phyloP scores from a whole-genome alignment of 2,329 filamentous ascomycete species.

The Colletotrichum gigasporum region DNA sequence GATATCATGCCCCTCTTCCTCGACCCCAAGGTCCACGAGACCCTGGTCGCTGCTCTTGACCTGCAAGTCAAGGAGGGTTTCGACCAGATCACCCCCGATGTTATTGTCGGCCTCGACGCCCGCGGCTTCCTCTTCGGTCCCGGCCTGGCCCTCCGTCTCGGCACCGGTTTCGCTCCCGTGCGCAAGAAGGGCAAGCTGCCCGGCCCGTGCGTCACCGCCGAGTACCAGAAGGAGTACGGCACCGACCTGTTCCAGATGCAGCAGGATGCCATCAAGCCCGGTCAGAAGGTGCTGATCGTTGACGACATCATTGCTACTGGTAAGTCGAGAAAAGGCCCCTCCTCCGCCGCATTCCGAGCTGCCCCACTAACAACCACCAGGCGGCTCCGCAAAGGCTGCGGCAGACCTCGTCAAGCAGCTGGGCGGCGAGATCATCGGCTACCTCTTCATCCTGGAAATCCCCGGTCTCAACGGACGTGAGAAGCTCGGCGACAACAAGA shows the following conservation, averaged over 20 bases:
- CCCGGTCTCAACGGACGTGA: slow-evolving; percentile 91
- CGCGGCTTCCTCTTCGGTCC: slow-evolving; percentile 96
- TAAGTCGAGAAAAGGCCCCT: slow-evolving; percentile 55
- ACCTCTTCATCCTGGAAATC: slow-evolving; percentile 95
- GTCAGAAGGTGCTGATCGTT: slow-evolving; percentile 91
- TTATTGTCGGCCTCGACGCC: slow-evolving; percentile 92
- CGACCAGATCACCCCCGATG: slow-evolving; percentile 75
- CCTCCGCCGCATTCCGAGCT: slow-evolving; percentile 16
- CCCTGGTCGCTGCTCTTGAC: slow-evolving; percentile 85
- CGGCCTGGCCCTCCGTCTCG: slow-evolving; percentile 82
- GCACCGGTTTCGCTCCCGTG: slow-evolving; percentile 89
- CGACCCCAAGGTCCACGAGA: slow-evolving; percentile 75
- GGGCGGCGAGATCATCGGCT: slow-evolving; percentile 86
- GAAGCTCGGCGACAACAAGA: slow-evolving; percentile 82
- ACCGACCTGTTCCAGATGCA: slow-evolving; percentile 97
- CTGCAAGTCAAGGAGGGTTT: slow-evolving; percentile 78
- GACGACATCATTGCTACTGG: slow-evolving; percentile 99
- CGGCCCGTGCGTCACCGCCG: slow-evolving; percentile 84
- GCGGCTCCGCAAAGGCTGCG: slow-evolving; percentile 89
- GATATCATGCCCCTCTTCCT: slow-evolving; percentile 98
- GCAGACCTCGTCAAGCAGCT: slow-evolving; percentile 87
- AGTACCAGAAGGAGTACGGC: slow-evolving; percentile 96
- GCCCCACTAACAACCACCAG: slow-evolving; percentile 53
- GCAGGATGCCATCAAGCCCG: slow-evolving; percentile 81
- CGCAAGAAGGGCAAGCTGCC: slow-evolving; percentile 97